These are phyloP conservation scores for Triadica sebifera DNA, from an alignment of 345 rosid species.

Conservation along the genomic window DNA sequence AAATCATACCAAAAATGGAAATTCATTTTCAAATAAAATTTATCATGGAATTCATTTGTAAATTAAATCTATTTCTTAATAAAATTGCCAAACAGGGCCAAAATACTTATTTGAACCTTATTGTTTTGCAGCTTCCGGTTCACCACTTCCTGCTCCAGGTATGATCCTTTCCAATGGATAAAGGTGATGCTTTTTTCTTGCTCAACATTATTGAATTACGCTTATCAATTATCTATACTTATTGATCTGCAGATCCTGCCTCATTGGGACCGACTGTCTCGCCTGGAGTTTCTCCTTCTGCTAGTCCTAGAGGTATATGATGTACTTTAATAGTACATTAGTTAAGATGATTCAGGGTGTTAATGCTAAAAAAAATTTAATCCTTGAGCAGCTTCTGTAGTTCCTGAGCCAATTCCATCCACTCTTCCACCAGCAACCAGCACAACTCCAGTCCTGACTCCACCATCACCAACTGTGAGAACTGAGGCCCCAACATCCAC, in stretches of 20 bases:
- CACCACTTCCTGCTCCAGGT: slow-evolving; percentile 88
- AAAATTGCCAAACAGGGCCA: no score
- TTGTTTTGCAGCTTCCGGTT: slow-evolving; percentile 41
- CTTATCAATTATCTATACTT: not conserved
- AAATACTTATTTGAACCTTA: not conserved
- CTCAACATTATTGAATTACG: not conserved
- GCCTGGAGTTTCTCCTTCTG: slow-evolving; percentile 45
- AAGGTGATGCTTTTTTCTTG: not conserved
- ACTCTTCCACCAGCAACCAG: slow-evolving; percentile 56
- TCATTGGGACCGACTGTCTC: slow-evolving; percentile 48
- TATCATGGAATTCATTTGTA: no score
- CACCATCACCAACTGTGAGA: slow-evolving; percentile 34
- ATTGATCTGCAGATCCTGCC: slow-evolving; percentile 46
- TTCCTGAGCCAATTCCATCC: slow-evolving; percentile 58
- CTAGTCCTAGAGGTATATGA: slow-evolving; percentile 42
- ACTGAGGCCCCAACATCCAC: slow-evolving; percentile 41
- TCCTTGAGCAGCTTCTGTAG: slow-evolving; percentile 38
- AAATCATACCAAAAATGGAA: no score
- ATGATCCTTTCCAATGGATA: not conserved
- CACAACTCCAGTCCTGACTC: slow-evolving; percentile 49
- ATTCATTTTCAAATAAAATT: no score
- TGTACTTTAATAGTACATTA: not conserved
- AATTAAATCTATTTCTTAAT: no score
- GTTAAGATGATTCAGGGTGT: no score
- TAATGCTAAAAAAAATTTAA: not conserved